Base-by-base conservation (phyloP, 2,329 filamentous ascomycete species). In the Cercospora sesami region DNA sequence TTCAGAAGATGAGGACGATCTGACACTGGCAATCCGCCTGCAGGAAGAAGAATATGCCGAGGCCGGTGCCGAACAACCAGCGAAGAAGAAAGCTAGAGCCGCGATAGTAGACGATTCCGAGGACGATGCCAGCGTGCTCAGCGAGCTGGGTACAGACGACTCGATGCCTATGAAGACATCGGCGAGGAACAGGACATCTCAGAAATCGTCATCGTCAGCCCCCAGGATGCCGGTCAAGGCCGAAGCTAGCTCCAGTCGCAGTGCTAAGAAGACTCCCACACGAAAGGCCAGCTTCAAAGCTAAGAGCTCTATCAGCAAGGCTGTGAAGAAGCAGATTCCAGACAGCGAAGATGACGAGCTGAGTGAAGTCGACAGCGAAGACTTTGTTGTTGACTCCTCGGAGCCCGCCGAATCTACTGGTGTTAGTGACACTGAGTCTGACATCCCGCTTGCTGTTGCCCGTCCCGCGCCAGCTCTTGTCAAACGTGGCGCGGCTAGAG, bases 311-410 rank as follows among this genome's bases (percentile, higher is more conserved):
- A 72, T 75, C 42, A 76, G 79, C 60, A 73, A 73, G 30, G 76
- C 64, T 21, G 36, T 60, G 39, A 65, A 63, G 63, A 72, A 68
- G 60, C 55, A 71, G 39, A 63, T 80, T 64, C 75, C 81, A 33
- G 78, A 83, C 62, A 80, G 80, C n/a, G 78, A 85, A 69, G 42
- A 71, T 2, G 63, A 64, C 30, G 64, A 57, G 57, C 57, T 81
- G 55, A 72, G 69, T 67, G 73, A 73, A 60, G 48, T 62, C 8
- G 72, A 75, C 39, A 74, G 72, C 65, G 74, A 75, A 59, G 75
- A 73, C 62, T 77, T 75, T 62, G 55, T 74, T 45, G 63, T 72
- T 61, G 73, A 80, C 23, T 74, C 77, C 23, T 74, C 77, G 3
- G 78, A 79, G n/a, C 78, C 70, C 3, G 75, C 71, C 10, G 69